These are phyloP conservation scores for Urtica urens DNA, from an alignment of 306 rosid genomes.

Conservation along the genomic window DNA sequence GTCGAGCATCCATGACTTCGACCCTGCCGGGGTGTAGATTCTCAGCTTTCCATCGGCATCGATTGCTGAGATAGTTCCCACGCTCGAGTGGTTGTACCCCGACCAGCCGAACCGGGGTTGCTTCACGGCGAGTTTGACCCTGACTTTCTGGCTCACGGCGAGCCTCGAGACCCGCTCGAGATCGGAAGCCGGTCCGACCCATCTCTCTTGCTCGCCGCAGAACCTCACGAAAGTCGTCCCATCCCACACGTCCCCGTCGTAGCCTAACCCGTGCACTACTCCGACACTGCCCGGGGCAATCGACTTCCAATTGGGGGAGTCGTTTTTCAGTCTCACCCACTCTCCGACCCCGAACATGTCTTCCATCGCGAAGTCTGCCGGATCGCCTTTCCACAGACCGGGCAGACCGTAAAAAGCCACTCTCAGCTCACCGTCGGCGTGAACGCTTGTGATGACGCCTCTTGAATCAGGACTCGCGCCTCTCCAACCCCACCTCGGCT, in stretches of 20 bases:
- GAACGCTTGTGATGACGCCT: constrained; percentile 75
- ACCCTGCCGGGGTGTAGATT: constrained; percentile 82
- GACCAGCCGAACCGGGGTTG: constrained; percentile 97
- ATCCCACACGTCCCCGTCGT: constrained; percentile 63
- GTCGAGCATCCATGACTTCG: constrained; percentile 91
- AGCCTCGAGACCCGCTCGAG: constrained; percentile 55
- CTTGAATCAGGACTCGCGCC: constrained; percentile 66
- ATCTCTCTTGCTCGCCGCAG: constrained; percentile 93
- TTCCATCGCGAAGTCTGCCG: constrained; percentile 76
- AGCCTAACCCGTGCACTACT: constrained; percentile 82
- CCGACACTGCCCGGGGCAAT: constrained; percentile 75
- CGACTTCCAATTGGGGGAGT: constrained; percentile 64
- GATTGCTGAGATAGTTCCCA: constrained; percentile 68
- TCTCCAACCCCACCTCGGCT: constrained; percentile 99
- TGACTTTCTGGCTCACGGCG: constrained; percentile 74
- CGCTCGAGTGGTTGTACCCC: constrained; percentile 66
- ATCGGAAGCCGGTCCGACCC: constrained; percentile 74
- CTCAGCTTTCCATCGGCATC: constrained; percentile 94
- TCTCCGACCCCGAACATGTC: constrained; percentile 80
- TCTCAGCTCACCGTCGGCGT: constrained; percentile 91
- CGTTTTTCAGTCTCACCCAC: constrained; percentile 77
- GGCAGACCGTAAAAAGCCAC: constrained; percentile 67
- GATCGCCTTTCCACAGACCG: constrained; percentile 92
- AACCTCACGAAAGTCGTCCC: constrained; percentile 66
- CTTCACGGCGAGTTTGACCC: constrained; percentile 52